phyloP scores from a whole-genome alignment of 352 stramenopile species.

The Phytophthora ramorum region DNA sequence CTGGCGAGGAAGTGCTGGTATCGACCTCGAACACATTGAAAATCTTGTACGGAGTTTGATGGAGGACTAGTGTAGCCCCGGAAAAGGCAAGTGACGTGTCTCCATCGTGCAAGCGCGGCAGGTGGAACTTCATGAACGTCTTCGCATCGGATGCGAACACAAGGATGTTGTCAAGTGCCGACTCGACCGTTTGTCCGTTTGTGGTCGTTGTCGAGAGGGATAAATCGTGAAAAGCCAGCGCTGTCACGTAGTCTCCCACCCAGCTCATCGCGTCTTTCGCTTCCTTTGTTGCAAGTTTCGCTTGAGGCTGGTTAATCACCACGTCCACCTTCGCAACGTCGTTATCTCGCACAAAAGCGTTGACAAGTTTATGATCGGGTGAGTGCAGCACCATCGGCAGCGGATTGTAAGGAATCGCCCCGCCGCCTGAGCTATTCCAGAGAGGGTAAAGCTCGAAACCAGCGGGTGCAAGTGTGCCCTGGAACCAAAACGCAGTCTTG shows the following conservation, averaged over 20 bases:
- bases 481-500: slow-evolving; percentile 68
- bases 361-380: slow-evolving; percentile 53
- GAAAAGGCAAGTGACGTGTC: slow-evolving; percentile 48
- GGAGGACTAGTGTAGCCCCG: slow-evolving; percentile 45
- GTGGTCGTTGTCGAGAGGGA: slow-evolving; percentile 36
- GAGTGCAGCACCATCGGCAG: slow-evolving; percentile 58
- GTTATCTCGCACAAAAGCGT: slow-evolving; percentile 58
- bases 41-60: slow-evolving; percentile 76
- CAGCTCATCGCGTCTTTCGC: slow-evolving; percentile 50
- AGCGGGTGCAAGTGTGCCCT: slow-evolving; percentile 25
- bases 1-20: slow-evolving; percentile 7
- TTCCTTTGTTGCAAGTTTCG: slow-evolving; percentile 47
- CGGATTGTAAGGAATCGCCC: slow-evolving; percentile 66
- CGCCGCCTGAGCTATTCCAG: slow-evolving; percentile 27
- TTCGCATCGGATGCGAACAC: slow-evolving; percentile 50
- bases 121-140: slow-evolving; percentile 76
- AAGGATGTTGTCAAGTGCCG: slow-evolving; percentile 49
- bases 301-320: slow-evolving; percentile 44
- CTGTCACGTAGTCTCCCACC: slow-evolving; percentile 59
- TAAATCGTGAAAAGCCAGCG: slow-evolving; percentile 66
- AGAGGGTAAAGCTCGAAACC: slow-evolving; percentile 26
- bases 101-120: slow-evolving; percentile 57
- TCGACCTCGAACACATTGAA: slow-evolving; percentile 48
- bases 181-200: slow-evolving; percentile 10
- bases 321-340: slow-evolving; percentile 56